Base-by-base conservation (phyloP, 1,284 basidiomycete genomes). In the Rugosomyces carneus region DNA sequence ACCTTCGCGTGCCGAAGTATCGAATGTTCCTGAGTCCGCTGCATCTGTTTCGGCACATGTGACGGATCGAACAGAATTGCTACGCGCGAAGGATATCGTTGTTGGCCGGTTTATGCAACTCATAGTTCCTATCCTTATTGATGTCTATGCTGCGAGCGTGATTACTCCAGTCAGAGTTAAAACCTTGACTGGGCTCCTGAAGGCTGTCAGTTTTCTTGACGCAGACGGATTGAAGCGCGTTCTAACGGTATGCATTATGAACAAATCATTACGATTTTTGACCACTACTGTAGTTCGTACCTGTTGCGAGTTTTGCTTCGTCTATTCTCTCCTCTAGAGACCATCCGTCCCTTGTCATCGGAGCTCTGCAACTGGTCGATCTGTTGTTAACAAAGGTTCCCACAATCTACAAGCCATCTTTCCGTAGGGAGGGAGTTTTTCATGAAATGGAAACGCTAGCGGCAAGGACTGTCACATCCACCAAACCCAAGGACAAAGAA, bases 101-200 rank as follows among this genome's bases (percentile, higher is more conserved):
- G 81, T 94, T 44, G 80, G 78, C 21, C 78, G 82, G 21, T 96
- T 93, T 64, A 87, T 91, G 79, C 80, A 80, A 34, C 71, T 93
- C 15, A 81, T 93, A 57, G 81, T 95, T 0, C 94, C 94, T 0
- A 92, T 94, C 39, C 74, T 97, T 42, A 84, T 96, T 47, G 93
- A 97, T 57, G 93, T 97, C 6, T 97, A 95, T 65, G 87, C 92
- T 16, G 93, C 94, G 8, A 95, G 91, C 57, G 92, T 97, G 26
- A 83, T 84, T 44, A 80, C 84, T 0, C 81, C 89, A 5, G 83
- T 96, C 2, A 76, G 93, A 49, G 80, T 87, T 41, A 94, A 94
- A 70, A 89, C 90, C 0, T 71, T 97, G 49, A 87, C 84, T 0
- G 90, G 87, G 0, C 59, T 97, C 42, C 66, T 94, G 52, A 95